phyloP scores from a whole-genome alignment of 2,329 filamentous ascomycete species.

The Cyphellophora attinorum region DNA sequence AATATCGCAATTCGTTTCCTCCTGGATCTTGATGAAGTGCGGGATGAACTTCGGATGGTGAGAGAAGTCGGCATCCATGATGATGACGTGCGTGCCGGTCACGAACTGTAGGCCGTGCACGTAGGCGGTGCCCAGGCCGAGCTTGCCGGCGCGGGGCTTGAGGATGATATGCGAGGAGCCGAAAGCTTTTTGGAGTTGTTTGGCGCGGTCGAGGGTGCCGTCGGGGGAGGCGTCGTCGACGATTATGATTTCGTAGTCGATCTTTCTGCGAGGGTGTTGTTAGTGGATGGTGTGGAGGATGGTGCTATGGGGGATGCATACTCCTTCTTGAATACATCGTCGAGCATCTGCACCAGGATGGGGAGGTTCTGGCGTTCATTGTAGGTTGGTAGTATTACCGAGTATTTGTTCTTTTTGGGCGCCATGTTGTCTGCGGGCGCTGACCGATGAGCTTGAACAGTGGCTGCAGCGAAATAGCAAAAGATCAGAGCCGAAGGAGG shows the following conservation, averaged over 20 bases:
- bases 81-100: constrained; percentile 92
- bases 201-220: constrained; percentile 81
- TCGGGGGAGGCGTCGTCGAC: constrained; percentile 97
- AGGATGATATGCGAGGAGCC: constrained; percentile 65
- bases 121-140: constrained; percentile 93
- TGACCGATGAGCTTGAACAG: no score
- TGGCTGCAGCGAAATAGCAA: no score
- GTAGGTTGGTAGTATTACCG: constrained; percentile 94
- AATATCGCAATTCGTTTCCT: constrained; percentile 76
- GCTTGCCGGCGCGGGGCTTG: constrained; percentile 83
- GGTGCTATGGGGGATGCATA: constrained; percentile 45
- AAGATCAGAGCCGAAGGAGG: no score
- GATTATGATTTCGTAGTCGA: constrained; percentile 96
- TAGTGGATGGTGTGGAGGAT: no score
- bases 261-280: constrained; percentile 53
- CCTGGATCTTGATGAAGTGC: constrained; percentile 78
- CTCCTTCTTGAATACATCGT: constrained; percentile 84
- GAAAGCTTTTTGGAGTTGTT: constrained; percentile 84
- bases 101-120: constrained; percentile 86
- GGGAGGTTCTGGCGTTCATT: constrained; percentile 97
- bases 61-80: constrained; percentile 99
- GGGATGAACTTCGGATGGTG: constrained; percentile 99
- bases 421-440: no score
- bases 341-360: constrained; percentile 88
- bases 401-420: constrained; percentile 66